phyloP scores from a whole-genome alignment of 768 basidiomycete species.

The Boletus sensibilis region DNA sequence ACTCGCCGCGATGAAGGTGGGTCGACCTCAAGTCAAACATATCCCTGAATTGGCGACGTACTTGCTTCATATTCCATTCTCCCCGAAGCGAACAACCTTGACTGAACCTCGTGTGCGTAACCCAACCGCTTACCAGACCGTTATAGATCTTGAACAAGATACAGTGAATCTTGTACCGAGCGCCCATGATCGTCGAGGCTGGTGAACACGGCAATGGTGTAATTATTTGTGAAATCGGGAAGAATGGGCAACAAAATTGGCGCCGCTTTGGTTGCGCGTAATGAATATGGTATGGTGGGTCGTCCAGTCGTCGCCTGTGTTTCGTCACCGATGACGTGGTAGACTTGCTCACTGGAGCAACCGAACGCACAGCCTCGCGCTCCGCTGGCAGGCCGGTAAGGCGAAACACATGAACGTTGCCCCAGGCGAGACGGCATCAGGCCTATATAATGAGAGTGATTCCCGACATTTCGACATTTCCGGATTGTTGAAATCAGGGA shows the following conservation, averaged over 20 bases:
- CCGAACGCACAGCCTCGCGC: constrained; percentile 1
- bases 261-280: not conserved
- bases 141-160: not conserved
- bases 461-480: not conserved
- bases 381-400: not conserved
- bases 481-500: not conserved
- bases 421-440: not conserved
- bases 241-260: not conserved
- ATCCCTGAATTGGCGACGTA: constrained; percentile 1
- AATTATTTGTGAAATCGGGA: not conserved
- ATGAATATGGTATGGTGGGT: not conserved
- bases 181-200: constrained; percentile 9
- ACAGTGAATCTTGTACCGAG: not conserved
- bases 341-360: not conserved
- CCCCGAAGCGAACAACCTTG: constrained; percentile 7
- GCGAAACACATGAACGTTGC: not conserved
- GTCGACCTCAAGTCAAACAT: not conserved
- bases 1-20: not conserved
- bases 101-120: constrained; percentile 8
- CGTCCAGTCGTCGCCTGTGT: not conserved
- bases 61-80: not conserved
- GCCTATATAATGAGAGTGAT: not conserved
- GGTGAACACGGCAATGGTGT: not conserved
- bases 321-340: not conserved
- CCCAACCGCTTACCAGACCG: not conserved